These are phyloP conservation scores for Colletotrichum sp. DNA, from an alignment of 2,329 filamentous ascomycete genomes.

Conservation along the genomic window DNA sequence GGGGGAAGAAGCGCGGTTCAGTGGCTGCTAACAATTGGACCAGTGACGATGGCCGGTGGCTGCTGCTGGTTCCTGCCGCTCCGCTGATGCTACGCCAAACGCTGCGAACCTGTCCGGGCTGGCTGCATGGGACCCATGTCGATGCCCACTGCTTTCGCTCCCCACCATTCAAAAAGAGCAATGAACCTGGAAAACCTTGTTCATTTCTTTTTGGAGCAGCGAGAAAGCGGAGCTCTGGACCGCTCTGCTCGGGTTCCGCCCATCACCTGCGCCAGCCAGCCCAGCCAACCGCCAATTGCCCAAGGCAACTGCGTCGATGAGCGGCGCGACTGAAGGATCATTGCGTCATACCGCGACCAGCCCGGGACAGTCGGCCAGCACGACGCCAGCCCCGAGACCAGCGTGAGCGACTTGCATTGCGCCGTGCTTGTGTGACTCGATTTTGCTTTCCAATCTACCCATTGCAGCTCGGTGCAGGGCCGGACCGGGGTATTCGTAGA, in stretches of 20 bases:
- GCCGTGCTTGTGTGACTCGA: background rate
- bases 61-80: background rate
- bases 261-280: background rate
- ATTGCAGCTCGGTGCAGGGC: background rate
- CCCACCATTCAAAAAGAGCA: constrained; percentile 10
- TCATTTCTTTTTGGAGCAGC: constrained; percentile 1
- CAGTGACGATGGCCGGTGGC: background rate
- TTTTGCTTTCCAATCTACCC: background rate
- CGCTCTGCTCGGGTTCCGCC: background rate
- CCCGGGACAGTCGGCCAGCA: constrained; percentile 12
- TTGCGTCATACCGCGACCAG: constrained; percentile 16
- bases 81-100: background rate
- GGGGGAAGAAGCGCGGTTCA: too few relatives aligned
- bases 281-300: constrained; percentile 4
- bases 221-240: background rate
- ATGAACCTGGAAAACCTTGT: constrained; percentile 19
- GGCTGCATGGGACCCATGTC: constrained; percentile 14
- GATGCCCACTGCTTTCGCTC: background rate
- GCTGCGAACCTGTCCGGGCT: background rate
- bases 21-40: background rate
- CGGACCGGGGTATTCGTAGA: background rate
- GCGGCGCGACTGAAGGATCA: background rate
- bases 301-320: constrained; percentile 2
- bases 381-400: background rate
- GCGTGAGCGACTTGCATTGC: background rate